Evolutionary conservation across 495 filamentous ascomycete genomes (phyloP), one percentile per base, ranked within the genome.

Genomic region (Aspergillus haitiensis): DNA sequence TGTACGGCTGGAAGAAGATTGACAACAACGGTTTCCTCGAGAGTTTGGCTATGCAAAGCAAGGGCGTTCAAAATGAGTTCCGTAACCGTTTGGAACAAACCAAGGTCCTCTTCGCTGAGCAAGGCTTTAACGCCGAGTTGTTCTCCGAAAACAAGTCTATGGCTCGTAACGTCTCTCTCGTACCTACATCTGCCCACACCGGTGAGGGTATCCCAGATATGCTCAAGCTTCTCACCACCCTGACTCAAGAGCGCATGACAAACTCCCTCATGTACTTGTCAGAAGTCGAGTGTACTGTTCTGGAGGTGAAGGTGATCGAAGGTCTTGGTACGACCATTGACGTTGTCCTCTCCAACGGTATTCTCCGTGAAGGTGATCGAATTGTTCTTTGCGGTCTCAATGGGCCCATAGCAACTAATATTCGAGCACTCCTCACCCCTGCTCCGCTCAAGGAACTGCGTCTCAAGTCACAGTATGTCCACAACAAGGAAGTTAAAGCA

Each of bases 121-220:
- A 98, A 71, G 91, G 92, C 58, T 97, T 99, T 84, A 99, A 99
- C 79, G 88, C 95, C 1, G 92, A 96, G 74, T 80, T 98, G 31
- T 99, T 86, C 81, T 96, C 88, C 75, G 91, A 99, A 76, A 99
- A 99, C 80, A 97, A 95, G 83, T 94, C 88, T 34, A 90, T 99
- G 89, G 86, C 93, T 42, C 86, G 85, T 67, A 89, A 87, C 66
- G 95, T 99, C 42, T 98, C 94, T 11, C 78, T 99, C 46, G 92
- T 99, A 18, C 95, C 95, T 11, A 99, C 95, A 7, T 97, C 93
- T 12, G 95, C 95, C 10, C 91, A 96, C 78, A 98, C 94, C 10
- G 95, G 95, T 62, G 95, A 99, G 78, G 95, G 95, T 83, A 93
- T 99, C 65, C 95, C 95, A 31, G 95, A 99, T 73, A 96, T 99